phyloP scores from a whole-genome alignment of 2,329 filamentous ascomycete species.

The Exutisphaerella laricina region DNA sequence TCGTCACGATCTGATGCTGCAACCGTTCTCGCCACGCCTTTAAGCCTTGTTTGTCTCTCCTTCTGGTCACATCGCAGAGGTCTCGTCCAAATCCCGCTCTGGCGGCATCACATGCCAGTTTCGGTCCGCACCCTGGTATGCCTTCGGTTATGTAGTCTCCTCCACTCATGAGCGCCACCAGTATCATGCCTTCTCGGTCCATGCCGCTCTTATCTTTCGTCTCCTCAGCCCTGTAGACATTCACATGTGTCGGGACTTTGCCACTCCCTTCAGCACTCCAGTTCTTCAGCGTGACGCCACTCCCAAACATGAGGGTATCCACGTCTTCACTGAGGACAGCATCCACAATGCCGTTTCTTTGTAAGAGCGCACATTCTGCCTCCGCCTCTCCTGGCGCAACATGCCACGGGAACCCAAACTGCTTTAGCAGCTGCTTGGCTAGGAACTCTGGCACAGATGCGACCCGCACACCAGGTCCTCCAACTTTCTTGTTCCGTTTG shows the following conservation, averaged over 20 bases:
- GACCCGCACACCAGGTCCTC: conserved; percentile 54
- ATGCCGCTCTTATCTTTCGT: conserved; percentile 56
- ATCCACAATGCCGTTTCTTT: conserved; percentile 77
- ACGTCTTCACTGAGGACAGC: conserved; percentile 95
- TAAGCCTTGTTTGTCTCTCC: conserved; percentile 55
- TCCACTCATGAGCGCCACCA: conserved; percentile 90
- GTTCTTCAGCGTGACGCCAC: conserved; percentile 41
- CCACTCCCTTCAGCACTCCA: conserved; percentile 69
- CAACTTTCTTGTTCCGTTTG: conserved; percentile 74
- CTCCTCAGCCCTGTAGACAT: conserved; percentile 63
- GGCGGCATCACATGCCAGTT: conserved; percentile 83
- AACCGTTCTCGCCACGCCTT: conserved; percentile 66
- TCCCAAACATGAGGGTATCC: conserved; percentile 50
- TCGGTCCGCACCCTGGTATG: conserved; percentile 79
- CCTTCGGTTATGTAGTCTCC: conserved; percentile 91
- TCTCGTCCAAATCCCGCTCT: conserved; percentile 77
- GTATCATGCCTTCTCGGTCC: conserved; percentile 81
- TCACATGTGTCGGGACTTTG: conserved; percentile 76
- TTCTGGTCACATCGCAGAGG: conserved; percentile 58
- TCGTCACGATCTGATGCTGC: conserved; percentile 70
- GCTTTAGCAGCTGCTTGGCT: conserved; percentile 73
- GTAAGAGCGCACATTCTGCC: conserved; percentile 85
- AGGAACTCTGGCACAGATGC: conserved; percentile 65
- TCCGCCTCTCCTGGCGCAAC: conserved; percentile 92
- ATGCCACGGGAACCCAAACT: conserved; percentile 80